Evolutionary conservation across 2,329 filamentous ascomycete genomes (phyloP).

Genomic region (Sarocladium brachiariae): DNA sequence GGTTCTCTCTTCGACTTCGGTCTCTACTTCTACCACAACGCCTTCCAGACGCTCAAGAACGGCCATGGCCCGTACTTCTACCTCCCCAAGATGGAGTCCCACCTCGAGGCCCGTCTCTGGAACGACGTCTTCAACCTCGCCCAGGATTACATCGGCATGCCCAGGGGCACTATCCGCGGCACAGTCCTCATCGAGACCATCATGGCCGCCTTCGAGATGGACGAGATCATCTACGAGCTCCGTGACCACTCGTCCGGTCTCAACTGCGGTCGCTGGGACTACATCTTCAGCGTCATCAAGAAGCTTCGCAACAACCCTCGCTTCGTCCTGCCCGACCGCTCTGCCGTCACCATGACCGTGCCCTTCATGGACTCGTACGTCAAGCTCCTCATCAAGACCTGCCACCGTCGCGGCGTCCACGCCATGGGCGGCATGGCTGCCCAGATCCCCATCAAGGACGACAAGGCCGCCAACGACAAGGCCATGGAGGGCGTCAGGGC

Average conservation of each 20-base stretch:
- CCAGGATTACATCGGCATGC: slow-evolving; percentile 88
- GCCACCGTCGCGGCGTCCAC: slow-evolving; percentile 93
- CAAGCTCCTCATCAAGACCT: slow-evolving; percentile 95
- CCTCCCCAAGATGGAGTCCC: slow-evolving; percentile 95
- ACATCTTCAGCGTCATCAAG: slow-evolving; percentile 99
- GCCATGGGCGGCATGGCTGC: slow-evolving; percentile 99
- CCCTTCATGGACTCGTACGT: slow-evolving; percentile 98
- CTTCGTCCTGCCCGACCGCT: slow-evolving; percentile 90
- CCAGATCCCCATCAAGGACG: slow-evolving; percentile 97
- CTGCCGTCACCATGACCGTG: slow-evolving; percentile 90
- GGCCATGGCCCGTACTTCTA: slow-evolving; percentile 96
- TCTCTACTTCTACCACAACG: slow-evolving; percentile 99
- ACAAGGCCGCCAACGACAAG: slow-evolving; percentile 81
- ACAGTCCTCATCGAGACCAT: slow-evolving; percentile 98
- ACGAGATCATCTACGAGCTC: slow-evolving; percentile 99
- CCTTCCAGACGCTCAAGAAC: slow-evolving; percentile 73
- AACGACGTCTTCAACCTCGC: slow-evolving; percentile 96
- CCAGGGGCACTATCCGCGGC: slow-evolving; percentile 83
- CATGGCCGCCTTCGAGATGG: slow-evolving; percentile 97
- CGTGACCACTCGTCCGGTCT: slow-evolving; percentile 92
- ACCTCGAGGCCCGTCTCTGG: slow-evolving; percentile 95
- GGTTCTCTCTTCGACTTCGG: slow-evolving; percentile 94
- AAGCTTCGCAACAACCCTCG: slow-evolving; percentile 93
- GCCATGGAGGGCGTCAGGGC: slow-evolving; percentile 90
- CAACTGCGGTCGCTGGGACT: slow-evolving; percentile 99